Evolutionary conservation across 768 basidiomycete genomes (phyloP), one percentile per base, ranked within the genome.

Genomic region (Boletellus ananas): DNA sequence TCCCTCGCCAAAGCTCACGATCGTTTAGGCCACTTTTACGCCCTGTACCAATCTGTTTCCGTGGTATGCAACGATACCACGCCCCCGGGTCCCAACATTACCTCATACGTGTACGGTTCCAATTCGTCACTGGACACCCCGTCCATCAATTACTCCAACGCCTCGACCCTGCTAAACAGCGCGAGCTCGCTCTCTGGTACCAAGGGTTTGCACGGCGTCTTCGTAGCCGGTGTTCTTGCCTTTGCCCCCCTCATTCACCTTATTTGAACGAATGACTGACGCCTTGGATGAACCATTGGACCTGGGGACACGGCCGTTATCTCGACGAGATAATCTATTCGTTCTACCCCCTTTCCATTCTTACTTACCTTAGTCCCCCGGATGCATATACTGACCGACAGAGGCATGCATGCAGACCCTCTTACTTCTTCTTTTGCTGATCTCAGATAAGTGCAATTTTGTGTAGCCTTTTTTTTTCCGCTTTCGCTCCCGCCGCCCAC

Each of bases 1-100:
- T 31, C 10, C n/a, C 27, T 33, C 13, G 33, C 23, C 10, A 6
- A 20, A 14, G 18, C 43, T 56, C 9, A 59, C 20, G 12, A 35
- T 34, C 14, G 2, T 1, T 35, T 14, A 78, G 83, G 88, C 39
- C 83, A 90, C 63, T 90, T 87, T 66, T 85, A 84, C 57, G 78
- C 81, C 7, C 70, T 80, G 54, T 72, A 85, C 54, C 69, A 80
- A 57, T 81, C 80, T 4, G 75, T 90, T 45, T 71, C 78, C 18
- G 70, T 91, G 60, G 74, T 79, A 53, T 90, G 89, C 66, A 70
- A 76, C 6, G 82, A 85, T 57, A 68, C 79, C 4, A 46, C 59
- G 3, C 47, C 72, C 6, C 68, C 75, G 1, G 64, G 68, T 12
- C 53, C 76, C 21, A 74, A 77, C 58, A 71, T 79, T 8, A 81